Evolutionary conservation across 345 rosid genomes (phyloP), one percentile per base, ranked within the genome.

Genomic region (Geranium rotundifolium): DNA sequence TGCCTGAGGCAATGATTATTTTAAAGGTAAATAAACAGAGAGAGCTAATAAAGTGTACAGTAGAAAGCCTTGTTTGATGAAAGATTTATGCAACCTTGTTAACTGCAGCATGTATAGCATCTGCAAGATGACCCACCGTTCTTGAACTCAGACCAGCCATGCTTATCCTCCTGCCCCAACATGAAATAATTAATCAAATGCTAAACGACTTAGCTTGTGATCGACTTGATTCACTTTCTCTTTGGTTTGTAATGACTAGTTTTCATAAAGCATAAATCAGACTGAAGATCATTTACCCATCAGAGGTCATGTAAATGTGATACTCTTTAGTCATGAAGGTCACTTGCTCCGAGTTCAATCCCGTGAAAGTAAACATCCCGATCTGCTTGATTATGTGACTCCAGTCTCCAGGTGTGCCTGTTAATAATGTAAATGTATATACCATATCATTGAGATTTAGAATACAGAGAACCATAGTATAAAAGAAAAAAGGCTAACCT

Each of bases 121-220:
- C 76, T 0, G 79, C 72, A 27, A 78, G 77, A 67, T 72, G 69
- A 56, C 77, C 74, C 54, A 78, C 66, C 1, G 82, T 78, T 61
- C 57, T 69, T 0, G 69, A 46, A 65, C 82, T 74, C 1, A 78
- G 66, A 14, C 79, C 82, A 15, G 82, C 77, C 71, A 78, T 64
- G 79, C 78, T 78, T 9, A 75, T 78, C 70, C 82, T 72, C 79
- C 82, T 78, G 79, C 67, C 61, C 14, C 50, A 17, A 59, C 56
- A 41, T 12, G 50, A 4, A 41, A 5, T n/a, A n/a, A n/a, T n/a
- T 41, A 41, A 41, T 4, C 50, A 41, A 1, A 13, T n/a, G n/a
- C n/a, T n/a, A n/a, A n/a, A n/a, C n/a, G n/a, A n/a, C n/a, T n/a
- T n/a, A n/a, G n/a, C n/a, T n/a, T n/a, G n/a, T n/a, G n/a, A n/a